Evolutionary conservation across 148 eudicot genomes (phyloP), one percentile per base, ranked within the genome.

Genomic region (Suaeda aralocaspica): DNA sequence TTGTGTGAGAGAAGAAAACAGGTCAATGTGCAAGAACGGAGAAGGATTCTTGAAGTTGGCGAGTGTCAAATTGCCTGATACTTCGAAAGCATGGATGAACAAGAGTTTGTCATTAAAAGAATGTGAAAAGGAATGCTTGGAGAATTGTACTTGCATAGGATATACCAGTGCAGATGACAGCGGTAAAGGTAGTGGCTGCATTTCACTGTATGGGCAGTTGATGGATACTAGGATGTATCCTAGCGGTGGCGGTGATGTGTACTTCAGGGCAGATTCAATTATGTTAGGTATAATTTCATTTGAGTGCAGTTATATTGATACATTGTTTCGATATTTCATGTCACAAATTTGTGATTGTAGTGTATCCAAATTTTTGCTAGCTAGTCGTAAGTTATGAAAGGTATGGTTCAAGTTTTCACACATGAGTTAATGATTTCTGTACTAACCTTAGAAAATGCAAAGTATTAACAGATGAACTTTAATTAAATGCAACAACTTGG

Each of bases 61-160:
- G 0, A 75, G 64, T 24, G 80, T 76, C 13, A 84, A 86, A 82
- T 8, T 82, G 31, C 90, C 90, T 4, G 86, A 86, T 72, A 76
- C 85, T 0, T 71, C 78, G 3, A 76, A 58, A 24, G 81, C 85
- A 18, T 14, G n/a, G 31, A 74, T 75, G n/a, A 69, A 79, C 42
- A 48, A 22, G 31, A 74, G 49, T 44, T 45, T 53, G 51, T 75
- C 77, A 4, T 10, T 64, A 26, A 71, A 80, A 66, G 62, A 71
- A 2, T 86, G 90, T 5, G 64, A 63, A 39, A 19, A 50, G 41
- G 67, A 67, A 28, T 86, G 90, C 71, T 53, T 84, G 64, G 74
- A 42, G 21, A 84, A 86, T 65, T 86, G 90, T 64, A 67, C 81
- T 21, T 86, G 88, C 66, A 41, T 57, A 29, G 90, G 81, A 0